Evolutionary conservation across 495 filamentous ascomycete species (phyloP).

Genomic region (Podospora appendiculata): DNA sequence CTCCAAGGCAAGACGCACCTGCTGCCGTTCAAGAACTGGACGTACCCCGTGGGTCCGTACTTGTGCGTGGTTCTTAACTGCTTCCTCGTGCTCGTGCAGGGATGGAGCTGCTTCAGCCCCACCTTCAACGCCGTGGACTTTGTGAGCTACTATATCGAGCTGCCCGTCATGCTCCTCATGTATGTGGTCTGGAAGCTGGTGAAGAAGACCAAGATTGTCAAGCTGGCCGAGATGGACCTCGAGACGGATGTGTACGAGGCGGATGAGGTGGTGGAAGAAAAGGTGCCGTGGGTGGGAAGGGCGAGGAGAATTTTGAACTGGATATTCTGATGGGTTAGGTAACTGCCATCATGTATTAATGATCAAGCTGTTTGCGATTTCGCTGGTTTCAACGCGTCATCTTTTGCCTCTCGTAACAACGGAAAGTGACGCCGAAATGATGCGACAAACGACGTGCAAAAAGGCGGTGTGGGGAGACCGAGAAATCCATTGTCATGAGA

Average conservation of each 20-base stretch:
- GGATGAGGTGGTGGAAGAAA: neutral
- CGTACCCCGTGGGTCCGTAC: too few species aligned
- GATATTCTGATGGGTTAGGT: too few species aligned
- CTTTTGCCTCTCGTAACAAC: too few species aligned
- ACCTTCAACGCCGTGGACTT: conserved; percentile 48
- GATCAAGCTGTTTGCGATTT: too few species aligned
- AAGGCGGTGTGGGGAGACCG: too few species aligned
- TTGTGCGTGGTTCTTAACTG: too few species aligned
- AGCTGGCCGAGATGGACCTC: conserved; percentile 49
- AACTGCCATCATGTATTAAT: too few species aligned
- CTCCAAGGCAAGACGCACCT: neutral
- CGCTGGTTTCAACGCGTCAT: too few species aligned
- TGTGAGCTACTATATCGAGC: conserved; percentile 49
- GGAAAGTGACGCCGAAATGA: too few species aligned
- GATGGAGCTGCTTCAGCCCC: conserved; percentile 51
- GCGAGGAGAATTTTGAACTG: neutral
- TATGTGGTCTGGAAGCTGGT: conserved; percentile 19
- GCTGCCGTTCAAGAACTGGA: too few species aligned
- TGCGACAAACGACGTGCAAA: too few species aligned
- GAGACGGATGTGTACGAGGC: neutral
- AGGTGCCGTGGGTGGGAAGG: neutral
- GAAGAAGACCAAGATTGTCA: conserved; percentile 17
- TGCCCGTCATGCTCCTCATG: conserved; percentile 49
- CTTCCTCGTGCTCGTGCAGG: conserved; percentile 50
- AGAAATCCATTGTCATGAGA: too few species aligned